Evolutionary conservation across 2,329 filamentous ascomycete genomes (phyloP).

Genomic region (Tolypocladium ophioglossoides): DNA sequence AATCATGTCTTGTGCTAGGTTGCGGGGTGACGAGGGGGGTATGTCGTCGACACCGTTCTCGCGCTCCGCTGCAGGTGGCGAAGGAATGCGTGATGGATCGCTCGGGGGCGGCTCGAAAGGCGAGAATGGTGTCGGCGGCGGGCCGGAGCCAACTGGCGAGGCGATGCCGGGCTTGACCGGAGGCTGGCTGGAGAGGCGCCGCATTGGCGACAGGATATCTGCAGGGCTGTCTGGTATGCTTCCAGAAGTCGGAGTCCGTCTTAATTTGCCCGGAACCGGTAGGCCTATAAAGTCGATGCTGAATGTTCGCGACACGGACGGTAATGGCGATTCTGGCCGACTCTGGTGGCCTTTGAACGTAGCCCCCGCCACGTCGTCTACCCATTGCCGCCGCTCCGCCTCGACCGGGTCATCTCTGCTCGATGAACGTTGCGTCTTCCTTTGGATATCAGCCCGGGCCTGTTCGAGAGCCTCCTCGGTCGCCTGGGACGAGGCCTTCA

Average conservation of each 20-base stretch:
- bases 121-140: constrained; percentile 30
- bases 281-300: constrained; percentile 44
- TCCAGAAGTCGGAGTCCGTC: constrained; percentile 30
- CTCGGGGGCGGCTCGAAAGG: constrained; percentile 30
- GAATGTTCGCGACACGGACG: constrained; percentile 40
- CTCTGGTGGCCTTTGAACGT: constrained; percentile 33
- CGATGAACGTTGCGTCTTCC: constrained; percentile 25
- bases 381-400: constrained; percentile 36
- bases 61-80: constrained; percentile 30
- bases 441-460: constrained; percentile 37
- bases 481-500: constrained; percentile 56
- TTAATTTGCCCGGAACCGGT: constrained; percentile 24
- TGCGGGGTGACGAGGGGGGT: constrained; percentile 48
- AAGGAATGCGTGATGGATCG: constrained; percentile 22
- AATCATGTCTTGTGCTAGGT: constrained; percentile 71
- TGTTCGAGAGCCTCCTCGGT: constrained; percentile 55
- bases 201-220: constrained; percentile 28
- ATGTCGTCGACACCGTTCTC: constrained; percentile 41
- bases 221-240: constrained; percentile 32
- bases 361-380: constrained; percentile 35
- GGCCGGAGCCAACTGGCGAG: constrained; percentile 24
- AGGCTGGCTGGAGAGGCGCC: constrained; percentile 42
- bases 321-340: constrained; percentile 42
- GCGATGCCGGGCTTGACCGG: constrained; percentile 29
- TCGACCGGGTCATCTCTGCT: constrained; percentile 24